Evolutionary conservation across 805 yeast genomes (phyloP).

Genomic region (Ogataea glucozyma): DNA sequence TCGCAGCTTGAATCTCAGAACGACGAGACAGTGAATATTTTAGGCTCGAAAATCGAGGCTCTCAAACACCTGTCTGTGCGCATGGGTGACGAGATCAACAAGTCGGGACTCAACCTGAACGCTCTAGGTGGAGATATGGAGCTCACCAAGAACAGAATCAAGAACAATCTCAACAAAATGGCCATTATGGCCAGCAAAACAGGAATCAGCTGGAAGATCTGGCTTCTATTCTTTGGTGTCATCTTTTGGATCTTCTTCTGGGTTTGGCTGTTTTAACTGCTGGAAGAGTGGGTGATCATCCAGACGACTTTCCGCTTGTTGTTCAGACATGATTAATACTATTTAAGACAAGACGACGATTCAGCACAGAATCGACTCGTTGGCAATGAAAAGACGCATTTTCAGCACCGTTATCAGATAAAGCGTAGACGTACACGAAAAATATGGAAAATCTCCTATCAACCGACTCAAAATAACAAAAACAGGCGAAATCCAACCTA

Average conservation of each 20-base stretch:
- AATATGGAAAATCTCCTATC: too few species aligned
- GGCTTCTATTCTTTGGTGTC: slow-evolving; percentile 52
- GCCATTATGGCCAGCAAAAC: slow-evolving; percentile 61
- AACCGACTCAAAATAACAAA: too few species aligned
- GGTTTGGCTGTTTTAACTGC: slow-evolving; percentile 35
- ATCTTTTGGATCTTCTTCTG: slow-evolving; percentile 48
- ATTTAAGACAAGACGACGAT: too few species aligned
- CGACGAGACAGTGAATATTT: slow-evolving; percentile 55
- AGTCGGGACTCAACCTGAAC: slow-evolving; percentile 30
- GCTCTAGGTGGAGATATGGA: slow-evolving; percentile 35
- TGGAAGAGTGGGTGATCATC: too few species aligned
- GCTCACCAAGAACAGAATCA: slow-evolving; percentile 42
- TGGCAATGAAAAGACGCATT: neutral
- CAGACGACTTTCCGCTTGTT: too few species aligned
- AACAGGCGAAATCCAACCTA: too few species aligned
- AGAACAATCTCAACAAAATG: slow-evolving; percentile 57
- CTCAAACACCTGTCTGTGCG: slow-evolving; percentile 55
- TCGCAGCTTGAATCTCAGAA: slow-evolving; percentile 67
- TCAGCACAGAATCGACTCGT: neutral
- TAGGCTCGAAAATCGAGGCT: slow-evolving; percentile 54
- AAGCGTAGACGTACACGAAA: neutral
- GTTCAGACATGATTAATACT: too few species aligned
- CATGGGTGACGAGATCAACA: slow-evolving; percentile 65
- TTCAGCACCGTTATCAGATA: neutral
- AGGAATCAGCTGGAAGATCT: slow-evolving; percentile 62